Percentiles rank a stretch among this genome's conserved stretches.
Conservation (phyloP, 345 rosid genomes). For the Ceriops tagal region DNA sequence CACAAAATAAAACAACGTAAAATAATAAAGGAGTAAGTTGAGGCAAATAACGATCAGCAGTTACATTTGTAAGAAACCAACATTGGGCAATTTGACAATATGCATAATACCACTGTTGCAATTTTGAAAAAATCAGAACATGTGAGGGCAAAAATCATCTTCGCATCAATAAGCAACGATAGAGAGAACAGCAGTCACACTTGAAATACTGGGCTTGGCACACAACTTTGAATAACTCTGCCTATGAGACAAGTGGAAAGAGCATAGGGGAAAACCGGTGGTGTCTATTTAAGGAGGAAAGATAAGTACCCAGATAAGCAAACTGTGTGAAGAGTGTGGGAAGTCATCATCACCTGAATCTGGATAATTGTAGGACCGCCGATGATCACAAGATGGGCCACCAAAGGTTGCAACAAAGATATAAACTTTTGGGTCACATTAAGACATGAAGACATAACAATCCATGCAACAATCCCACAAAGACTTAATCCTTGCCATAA, state of each 20-base stretch:
- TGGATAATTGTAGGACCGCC: slow-evolving; percentile 54
- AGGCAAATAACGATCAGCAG: background rate
- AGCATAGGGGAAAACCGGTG: background rate
- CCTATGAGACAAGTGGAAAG: background rate
- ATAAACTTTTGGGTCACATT: slow-evolving; percentile 62
- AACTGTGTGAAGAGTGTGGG: slow-evolving; percentile 90
- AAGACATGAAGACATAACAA: slow-evolving; percentile 57
- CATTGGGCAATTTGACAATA: background rate
- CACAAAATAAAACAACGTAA: background rate
- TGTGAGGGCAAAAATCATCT: background rate
- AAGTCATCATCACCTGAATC: slow-evolving; percentile 73
- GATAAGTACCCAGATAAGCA: slow-evolving; percentile 78
- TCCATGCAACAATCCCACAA: slow-evolving; percentile 68
- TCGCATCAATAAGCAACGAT: background rate
- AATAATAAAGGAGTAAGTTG: background rate
- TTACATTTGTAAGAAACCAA: background rate
- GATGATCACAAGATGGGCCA: slow-evolving; percentile 46
- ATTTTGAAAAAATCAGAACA: background rate
- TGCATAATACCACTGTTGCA: background rate
- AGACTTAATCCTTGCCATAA: slow-evolving; percentile 69
- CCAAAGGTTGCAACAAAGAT: slow-evolving; percentile 70
- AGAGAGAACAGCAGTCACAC: background rate
- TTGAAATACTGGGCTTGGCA: background rate
- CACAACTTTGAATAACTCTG: background rate
- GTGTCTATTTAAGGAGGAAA: slow-evolving; percentile 10